These are phyloP conservation scores for Penicillium arizonense DNA, from an alignment of 495 filamentous ascomycete genomes.

Conservation along the genomic window DNA sequence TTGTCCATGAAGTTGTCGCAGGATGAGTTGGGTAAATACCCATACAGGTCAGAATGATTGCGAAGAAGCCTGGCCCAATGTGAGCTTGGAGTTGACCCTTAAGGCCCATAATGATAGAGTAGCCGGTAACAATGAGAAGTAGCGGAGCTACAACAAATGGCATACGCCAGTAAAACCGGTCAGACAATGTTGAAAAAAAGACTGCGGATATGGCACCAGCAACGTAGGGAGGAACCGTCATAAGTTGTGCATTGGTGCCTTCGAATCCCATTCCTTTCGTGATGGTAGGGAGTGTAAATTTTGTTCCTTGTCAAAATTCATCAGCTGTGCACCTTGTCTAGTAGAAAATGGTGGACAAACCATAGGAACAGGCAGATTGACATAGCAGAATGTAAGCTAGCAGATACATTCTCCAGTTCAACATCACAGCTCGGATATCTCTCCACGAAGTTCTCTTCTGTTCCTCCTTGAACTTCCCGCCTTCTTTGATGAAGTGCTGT, in stretches of 20 bases:
- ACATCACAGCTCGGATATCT: constrained; percentile 20
- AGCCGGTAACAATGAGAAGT: constrained; percentile 27
- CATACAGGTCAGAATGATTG: constrained; percentile 33
- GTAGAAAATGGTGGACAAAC: constrained; percentile 2
- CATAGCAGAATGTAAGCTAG: constrained; percentile 27
- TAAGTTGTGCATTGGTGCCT: constrained; percentile 29
- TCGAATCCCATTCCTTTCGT: constrained; percentile 30
- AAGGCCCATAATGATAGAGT: constrained; percentile 25
- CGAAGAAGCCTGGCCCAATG: constrained; percentile 31
- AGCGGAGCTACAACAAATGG: constrained; percentile 35
- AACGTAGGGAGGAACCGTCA: constrained; percentile 32
- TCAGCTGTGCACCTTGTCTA: no score
- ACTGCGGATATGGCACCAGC: constrained; percentile 32
- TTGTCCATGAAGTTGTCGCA: constrained; percentile 34
- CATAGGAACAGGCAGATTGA: constrained; percentile 27
- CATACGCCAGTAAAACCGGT: constrained; percentile 37
- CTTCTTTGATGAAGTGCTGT: constrained; percentile 30
- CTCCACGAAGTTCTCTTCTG: constrained; percentile 14
- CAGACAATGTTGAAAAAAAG: constrained; percentile 30
- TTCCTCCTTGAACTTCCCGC: constrained; percentile 24
- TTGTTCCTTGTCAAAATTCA: constrained; percentile 14
- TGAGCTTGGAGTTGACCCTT: constrained; percentile 29
- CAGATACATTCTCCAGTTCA: constrained; percentile 29
- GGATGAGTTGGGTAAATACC: constrained; percentile 42
- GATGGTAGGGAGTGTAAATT: constrained; percentile 32